Evolutionary conservation across 352 stramenopile species (phyloP).

Genomic region (Pelagophyceae sp.): DNA sequence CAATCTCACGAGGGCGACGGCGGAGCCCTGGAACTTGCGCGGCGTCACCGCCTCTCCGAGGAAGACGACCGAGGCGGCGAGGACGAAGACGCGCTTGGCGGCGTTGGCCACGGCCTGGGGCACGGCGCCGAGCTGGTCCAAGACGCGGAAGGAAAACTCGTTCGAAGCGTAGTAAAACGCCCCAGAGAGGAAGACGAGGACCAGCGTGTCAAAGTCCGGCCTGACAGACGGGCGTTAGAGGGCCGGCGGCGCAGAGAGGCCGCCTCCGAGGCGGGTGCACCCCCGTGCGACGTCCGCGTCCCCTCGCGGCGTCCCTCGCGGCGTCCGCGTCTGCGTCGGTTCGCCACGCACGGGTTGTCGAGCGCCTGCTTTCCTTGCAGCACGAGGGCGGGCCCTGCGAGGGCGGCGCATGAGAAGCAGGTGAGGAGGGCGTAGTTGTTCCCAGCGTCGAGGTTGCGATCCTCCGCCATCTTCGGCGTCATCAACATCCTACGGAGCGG

Average conservation of each 20-base stretch:
- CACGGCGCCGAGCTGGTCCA: constrained; percentile 1
- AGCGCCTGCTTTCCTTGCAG: background rate
- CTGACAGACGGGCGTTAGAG: no score
- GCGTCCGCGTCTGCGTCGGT: no score
- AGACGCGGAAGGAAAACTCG: constrained; percentile 19
- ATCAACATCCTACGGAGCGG: no score
- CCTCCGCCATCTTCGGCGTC: background rate
- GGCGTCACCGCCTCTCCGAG: background rate
- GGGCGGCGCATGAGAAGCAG: background rate
- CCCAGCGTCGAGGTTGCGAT: background rate
- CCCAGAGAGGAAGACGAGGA: background rate
- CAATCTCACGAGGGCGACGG: constrained; percentile 1
- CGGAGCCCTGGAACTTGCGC: background rate
- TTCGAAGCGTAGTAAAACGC: constrained; percentile 16
- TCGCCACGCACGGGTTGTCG: background rate
- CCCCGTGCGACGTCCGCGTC: no score
- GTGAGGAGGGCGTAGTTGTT: constrained; percentile 15
- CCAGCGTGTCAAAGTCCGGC: background rate
- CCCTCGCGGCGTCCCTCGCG: no score
- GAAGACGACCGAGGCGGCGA: constrained; percentile 4
- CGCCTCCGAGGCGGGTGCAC: no score
- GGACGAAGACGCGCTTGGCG: constrained; percentile 18
- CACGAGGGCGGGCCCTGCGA: background rate
- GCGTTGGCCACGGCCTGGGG: constrained; percentile 16
- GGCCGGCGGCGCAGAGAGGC: no score